Base-by-base conservation (phyloP, 805 yeast species). In the Candida michaelii region DNA sequence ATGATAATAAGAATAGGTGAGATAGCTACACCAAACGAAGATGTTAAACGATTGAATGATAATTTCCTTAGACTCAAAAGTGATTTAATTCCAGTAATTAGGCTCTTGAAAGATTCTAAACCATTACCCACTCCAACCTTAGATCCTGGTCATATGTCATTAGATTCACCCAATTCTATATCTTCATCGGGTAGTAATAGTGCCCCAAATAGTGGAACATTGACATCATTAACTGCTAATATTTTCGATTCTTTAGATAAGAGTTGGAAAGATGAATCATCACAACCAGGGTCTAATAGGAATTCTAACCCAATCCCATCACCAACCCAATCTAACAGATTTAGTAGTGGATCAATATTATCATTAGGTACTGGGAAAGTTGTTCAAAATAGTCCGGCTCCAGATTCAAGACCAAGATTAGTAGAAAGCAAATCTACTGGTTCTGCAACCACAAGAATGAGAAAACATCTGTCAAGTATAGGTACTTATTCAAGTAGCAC, bases 111-210 rank as follows among this genome's bases (percentile, higher is more conserved):
- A 53, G 89, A 84, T 58, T 63, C 77, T 48, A 75, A 79, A 52
- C 89, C 88, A 4, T 66, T 83, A 39, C 89, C 89, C 0, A 78
- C 84, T 0, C 89, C 85, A 5, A 74, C 78, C 1, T 58, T 69
- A 31, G 76, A 58, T 48, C 74, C 75, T 1, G 73, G 74, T 1
- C 53, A 60, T 10, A 46, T 53, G 4, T 32, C 54, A 17, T 41
- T 47, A 32, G 59, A 56, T 30, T 61, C 65, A 42, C 71, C 71
- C n/a, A 40, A 49, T 24, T 56, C 66, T 3, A 35, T 55, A 21
- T 49, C 51, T 13, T 34, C 37, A 12, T 34, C 29, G 9, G 37
- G 37, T 43, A 52, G 56, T 36, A 36, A 34, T 16, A 47, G 50
- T 21, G 42, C 48, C 9, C 38, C 33, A 12, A 49, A 50, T 21